phyloP scores from a whole-genome alignment of 805 yeast genomes.

The Dipodascopsis uninucleata region DNA sequence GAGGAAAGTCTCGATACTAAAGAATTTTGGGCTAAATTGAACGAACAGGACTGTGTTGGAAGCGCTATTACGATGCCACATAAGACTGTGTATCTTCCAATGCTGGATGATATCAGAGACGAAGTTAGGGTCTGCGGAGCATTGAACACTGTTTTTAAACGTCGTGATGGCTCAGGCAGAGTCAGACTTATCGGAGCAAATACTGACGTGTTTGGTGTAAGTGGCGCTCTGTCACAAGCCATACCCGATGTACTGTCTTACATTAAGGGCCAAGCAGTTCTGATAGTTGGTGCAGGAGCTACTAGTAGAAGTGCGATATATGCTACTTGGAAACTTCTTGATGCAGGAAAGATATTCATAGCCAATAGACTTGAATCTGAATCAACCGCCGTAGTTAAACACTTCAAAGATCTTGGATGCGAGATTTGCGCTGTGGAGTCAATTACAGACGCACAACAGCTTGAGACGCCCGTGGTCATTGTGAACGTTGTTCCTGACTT shows the following conservation, averaged over 20 bases:
- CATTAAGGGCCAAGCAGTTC: slow-evolving; percentile 1
- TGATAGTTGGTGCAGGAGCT: slow-evolving; percentile 7
- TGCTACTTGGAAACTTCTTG: slow-evolving; percentile 7
- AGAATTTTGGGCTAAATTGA: too few species aligned
- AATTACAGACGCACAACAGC: too few species aligned
- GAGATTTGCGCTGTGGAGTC: too few species aligned
- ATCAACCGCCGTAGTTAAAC: background rate
- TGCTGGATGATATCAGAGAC: slow-evolving; percentile 5
- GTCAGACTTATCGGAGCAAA: slow-evolving; percentile 6
- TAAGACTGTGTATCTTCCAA: background rate
- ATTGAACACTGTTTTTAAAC: slow-evolving; percentile 7
- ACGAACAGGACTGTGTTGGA: too few species aligned
- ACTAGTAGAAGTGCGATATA: background rate
- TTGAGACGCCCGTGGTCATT: too few species aligned
- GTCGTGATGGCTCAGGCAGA: background rate
- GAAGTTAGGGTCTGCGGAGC: slow-evolving; percentile 6
- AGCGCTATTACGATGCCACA: slow-evolving; percentile 9
- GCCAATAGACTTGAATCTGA: background rate
- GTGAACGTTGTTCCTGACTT: slow-evolving; percentile 2
- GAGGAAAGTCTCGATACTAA: too few species aligned
- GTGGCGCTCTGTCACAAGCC: slow-evolving; percentile 2
- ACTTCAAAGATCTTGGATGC: too few species aligned
- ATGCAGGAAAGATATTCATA: background rate
- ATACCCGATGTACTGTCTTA: background rate
- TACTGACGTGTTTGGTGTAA: slow-evolving; percentile 11